phyloP scores from a whole-genome alignment of 495 filamentous ascomycete genomes.

The Penicillium canescens region DNA sequence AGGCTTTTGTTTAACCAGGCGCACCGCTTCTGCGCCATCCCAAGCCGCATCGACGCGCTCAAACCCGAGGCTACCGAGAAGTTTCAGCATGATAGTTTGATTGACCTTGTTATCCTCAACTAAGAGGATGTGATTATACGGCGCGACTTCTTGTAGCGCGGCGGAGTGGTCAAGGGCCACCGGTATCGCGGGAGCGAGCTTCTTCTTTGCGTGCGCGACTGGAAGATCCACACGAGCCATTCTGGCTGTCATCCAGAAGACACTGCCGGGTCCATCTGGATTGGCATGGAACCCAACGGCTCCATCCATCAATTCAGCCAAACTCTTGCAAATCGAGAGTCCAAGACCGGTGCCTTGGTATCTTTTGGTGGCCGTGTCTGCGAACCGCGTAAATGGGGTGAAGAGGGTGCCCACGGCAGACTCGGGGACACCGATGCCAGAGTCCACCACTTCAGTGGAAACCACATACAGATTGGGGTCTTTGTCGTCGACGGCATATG shows the following conservation, averaged over 20 bases:
- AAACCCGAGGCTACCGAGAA: slow-evolving; percentile 56
- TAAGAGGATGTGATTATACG: slow-evolving; percentile 51
- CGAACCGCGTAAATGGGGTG: slow-evolving; percentile 84
- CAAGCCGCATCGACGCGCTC: slow-evolving; percentile 51
- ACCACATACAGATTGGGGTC: slow-evolving; percentile 42
- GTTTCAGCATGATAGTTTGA: slow-evolving; percentile 61
- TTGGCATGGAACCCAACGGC: slow-evolving; percentile 62
- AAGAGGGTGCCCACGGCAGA: slow-evolving; percentile 72
- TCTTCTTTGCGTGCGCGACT: neutral
- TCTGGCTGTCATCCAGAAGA: slow-evolving; percentile 60
- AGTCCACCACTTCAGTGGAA: slow-evolving; percentile 65
- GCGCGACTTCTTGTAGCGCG: slow-evolving; percentile 31
- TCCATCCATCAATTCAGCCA: slow-evolving; percentile 83
- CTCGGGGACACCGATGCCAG: slow-evolving; percentile 83
- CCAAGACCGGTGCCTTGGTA: slow-evolving; percentile 85
- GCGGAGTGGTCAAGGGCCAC: slow-evolving; percentile 12
- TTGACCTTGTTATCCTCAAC: slow-evolving; percentile 66
- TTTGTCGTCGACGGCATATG: slow-evolving; percentile 52
- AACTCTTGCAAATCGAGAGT: slow-evolving; percentile 75
- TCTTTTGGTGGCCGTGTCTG: slow-evolving; percentile 69
- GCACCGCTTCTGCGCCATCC: slow-evolving; percentile 59
- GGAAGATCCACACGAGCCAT: slow-evolving; percentile 42
- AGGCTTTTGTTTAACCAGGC: slow-evolving; percentile 49
- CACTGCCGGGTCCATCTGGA: slow-evolving; percentile 49
- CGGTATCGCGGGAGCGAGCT: neutral